phyloP scores from a whole-genome alignment of 2,329 filamentous ascomycete genomes.

The Daldinia sp. region DNA sequence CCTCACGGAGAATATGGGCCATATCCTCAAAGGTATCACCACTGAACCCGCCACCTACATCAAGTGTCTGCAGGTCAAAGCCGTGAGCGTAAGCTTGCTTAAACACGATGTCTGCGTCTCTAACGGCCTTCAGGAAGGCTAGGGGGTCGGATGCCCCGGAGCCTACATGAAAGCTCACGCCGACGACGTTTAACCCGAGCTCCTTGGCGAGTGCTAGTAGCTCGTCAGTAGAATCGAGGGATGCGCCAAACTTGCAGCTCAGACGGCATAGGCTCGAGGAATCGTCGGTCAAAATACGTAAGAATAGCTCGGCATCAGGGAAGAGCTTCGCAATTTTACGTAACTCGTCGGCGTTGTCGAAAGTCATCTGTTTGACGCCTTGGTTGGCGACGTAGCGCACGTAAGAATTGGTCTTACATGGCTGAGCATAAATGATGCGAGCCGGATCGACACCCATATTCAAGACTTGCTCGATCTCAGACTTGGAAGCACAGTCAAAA shows the following conservation, averaged over 20 bases:
- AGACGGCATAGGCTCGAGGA: slow-evolving; percentile 92
- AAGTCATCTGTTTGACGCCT: slow-evolving; percentile 97
- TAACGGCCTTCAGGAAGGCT: slow-evolving; percentile 89
- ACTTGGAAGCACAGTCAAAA: slow-evolving; percentile 98
- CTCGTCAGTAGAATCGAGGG: slow-evolving; percentile 79
- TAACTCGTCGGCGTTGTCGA: slow-evolving; percentile 97
- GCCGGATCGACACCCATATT: slow-evolving; percentile 82
- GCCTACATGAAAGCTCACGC: slow-evolving; percentile 97
- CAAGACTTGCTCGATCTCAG: slow-evolving; percentile 93
- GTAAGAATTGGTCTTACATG: slow-evolving; percentile 99
- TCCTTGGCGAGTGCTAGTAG: slow-evolving; percentile 83
- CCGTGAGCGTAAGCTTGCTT: slow-evolving; percentile 81
- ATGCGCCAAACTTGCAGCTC: slow-evolving; percentile 96
- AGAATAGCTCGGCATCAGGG: slow-evolving; percentile 87
- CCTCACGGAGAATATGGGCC: slow-evolving; percentile 78
- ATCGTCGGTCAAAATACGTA: slow-evolving; percentile 96
- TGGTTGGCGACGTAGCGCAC: slow-evolving; percentile 85
- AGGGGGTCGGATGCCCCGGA: slow-evolving; percentile 94
- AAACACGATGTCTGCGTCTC: slow-evolving; percentile 88
- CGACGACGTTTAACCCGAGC: slow-evolving; percentile 88
- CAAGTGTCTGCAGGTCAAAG: slow-evolving; percentile 84
- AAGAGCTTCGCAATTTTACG: slow-evolving; percentile 96
- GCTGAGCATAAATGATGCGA: slow-evolving; percentile 98
- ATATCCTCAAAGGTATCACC: slow-evolving; percentile 92
- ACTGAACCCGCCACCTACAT: slow-evolving; percentile 93